Conservation (phyloP, 306 rosid genomes). For the Purshia tridentata region DNA sequence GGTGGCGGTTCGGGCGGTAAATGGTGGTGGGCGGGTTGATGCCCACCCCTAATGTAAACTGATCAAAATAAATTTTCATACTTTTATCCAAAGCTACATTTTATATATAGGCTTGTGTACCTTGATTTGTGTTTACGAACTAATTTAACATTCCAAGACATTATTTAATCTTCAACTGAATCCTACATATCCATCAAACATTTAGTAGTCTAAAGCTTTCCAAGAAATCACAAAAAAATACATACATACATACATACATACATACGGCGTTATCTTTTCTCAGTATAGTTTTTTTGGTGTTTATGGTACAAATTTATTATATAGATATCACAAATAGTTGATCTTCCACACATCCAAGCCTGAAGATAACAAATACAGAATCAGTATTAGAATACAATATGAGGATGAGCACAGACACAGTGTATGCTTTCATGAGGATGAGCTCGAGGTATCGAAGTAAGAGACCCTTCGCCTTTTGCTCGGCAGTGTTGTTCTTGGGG, state of each 20-base stretch:
- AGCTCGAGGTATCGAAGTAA: slow-evolving; percentile 46
- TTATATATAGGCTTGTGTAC: too few relatives aligned
- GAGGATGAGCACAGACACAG: neutral
- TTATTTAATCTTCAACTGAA: too few relatives aligned
- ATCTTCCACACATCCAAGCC: slow-evolving; percentile 20
- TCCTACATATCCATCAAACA: too few relatives aligned
- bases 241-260: neutral
- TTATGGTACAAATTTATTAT: neutral
- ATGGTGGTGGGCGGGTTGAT: too few relatives aligned
- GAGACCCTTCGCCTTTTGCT: slow-evolving; percentile 56
- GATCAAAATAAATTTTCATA: too few relatives aligned
- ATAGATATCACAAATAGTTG: slow-evolving; percentile 1
- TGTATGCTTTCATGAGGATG: slow-evolving; percentile 34
- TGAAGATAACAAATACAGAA: neutral
- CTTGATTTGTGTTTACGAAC: too few relatives aligned
- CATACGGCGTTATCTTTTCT: neutral
- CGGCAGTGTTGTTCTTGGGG: slow-evolving; percentile 50
- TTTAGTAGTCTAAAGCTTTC: too few relatives aligned
- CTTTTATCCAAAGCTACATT: too few relatives aligned
- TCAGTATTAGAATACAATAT: neutral
- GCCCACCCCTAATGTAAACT: too few relatives aligned
- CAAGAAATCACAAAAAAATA: neutral
- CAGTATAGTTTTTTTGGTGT: neutral
- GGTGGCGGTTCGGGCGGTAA: too few relatives aligned
- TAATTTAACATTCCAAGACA: too few relatives aligned